phyloP scores from a whole-genome alignment of 768 basidiomycete genomes.

The Naganishia kalamii region DNA sequence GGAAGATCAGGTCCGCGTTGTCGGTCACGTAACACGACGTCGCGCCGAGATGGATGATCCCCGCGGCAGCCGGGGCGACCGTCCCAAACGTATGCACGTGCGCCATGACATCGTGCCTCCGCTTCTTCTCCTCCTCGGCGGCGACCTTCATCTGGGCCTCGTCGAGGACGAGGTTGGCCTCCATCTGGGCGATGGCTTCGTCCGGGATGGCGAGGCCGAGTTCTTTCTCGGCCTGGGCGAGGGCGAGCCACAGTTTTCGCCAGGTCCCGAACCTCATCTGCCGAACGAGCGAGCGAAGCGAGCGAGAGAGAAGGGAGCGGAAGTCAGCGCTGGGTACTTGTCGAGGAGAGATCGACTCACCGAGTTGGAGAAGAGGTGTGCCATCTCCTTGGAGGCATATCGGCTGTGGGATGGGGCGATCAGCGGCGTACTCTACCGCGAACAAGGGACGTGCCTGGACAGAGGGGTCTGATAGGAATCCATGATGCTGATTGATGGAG shows the following conservation, averaged over 20 bases:
- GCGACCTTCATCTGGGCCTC: constrained; percentile 85
- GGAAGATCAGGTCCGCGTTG: constrained; percentile 96
- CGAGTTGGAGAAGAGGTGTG: constrained; percentile 86
- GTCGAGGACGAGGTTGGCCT: constrained; percentile 79
- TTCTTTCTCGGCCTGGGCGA: constrained; percentile 92
- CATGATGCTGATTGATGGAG: constrained; percentile 26
- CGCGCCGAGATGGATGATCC: constrained; percentile 95
- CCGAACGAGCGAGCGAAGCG: not conserved
- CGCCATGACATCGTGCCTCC: constrained; percentile 98
- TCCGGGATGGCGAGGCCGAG: constrained; percentile 84
- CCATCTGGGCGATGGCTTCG: constrained; percentile 90
- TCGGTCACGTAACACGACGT: constrained; percentile 99
- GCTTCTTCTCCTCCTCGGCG: constrained; percentile 89
- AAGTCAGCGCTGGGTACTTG: not conserved
- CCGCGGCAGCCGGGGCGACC: constrained; percentile 87
- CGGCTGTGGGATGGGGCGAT: constrained; percentile 59
- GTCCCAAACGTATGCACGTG: constrained; percentile 96
- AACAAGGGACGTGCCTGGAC: constrained; percentile 34
- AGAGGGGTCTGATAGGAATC: constrained; percentile 48
- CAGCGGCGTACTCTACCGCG: not conserved
- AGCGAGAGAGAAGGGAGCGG: too few species aligned
- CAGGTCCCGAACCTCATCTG: constrained; percentile 94
- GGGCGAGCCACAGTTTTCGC: constrained; percentile 90
- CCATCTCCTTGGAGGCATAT: constrained; percentile 99
- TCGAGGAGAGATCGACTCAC: constrained; percentile 51